phyloP scores from a whole-genome alignment of 306 rosid species.

The Acmispon strigosus region DNA sequence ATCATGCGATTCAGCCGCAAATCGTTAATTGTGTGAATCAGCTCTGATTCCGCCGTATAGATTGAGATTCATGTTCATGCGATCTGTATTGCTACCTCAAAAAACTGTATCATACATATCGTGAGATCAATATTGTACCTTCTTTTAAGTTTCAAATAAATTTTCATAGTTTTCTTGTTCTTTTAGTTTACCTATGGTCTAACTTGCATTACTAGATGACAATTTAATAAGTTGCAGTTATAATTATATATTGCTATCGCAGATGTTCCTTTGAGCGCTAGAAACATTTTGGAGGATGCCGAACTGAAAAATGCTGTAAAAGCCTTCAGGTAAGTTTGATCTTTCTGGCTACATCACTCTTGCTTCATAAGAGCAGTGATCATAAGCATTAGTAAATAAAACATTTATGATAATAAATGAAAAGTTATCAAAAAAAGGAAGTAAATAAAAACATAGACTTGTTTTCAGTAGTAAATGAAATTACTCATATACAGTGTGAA shows the following conservation, averaged over 20 bases:
- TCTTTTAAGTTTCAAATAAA: not conserved
- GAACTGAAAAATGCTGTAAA: slow-evolving; percentile 88
- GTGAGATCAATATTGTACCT: too few species aligned
- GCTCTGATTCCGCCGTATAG: too few species aligned
- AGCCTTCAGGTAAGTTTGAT: slow-evolving; percentile 57
- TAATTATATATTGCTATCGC: slow-evolving; percentile 24
- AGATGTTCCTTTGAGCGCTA: slow-evolving; percentile 81
- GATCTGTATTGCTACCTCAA: too few species aligned
- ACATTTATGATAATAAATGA: not conserved
- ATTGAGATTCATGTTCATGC: too few species aligned
- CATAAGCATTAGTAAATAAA: too few species aligned
- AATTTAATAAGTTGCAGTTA: not conserved
- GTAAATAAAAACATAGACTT: not conserved
- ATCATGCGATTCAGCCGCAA: too few species aligned
- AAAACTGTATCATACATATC: too few species aligned
- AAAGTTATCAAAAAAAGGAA: not conserved
- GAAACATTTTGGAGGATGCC: slow-evolving; percentile 78
- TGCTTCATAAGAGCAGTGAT: not conserved
- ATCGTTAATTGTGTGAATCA: too few species aligned
- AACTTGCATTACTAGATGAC: not conserved
- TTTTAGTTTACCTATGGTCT: not conserved
- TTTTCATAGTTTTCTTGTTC: not conserved
- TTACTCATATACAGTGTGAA: not conserved
- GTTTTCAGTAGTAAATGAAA: not conserved
- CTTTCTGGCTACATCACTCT: not conserved